Evolutionary conservation across 257 asterid genomes (phyloP), one percentile per base, ranked within the genome.

Genomic region (Linderniella brevidens): DNA sequence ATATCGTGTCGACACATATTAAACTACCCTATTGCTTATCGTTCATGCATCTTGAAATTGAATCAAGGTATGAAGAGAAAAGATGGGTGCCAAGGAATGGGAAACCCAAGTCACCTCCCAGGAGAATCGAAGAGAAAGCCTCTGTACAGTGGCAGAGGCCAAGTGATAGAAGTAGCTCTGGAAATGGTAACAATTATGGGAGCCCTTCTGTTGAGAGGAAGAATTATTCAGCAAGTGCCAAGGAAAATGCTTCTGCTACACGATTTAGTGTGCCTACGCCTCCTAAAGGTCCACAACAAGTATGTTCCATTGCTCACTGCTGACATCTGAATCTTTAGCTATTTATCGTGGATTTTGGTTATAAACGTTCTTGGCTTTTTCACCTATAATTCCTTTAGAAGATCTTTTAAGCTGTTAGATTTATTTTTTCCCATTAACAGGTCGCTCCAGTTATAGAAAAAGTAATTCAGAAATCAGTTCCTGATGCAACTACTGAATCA

Each of bases 31-130:
- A n/a, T 47, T 38, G 14, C 41, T 46, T 55, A 13, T 57, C 61
- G 46, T 50, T 37, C 56, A 46, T 54, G 18, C 29, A 17, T 55
- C 56, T 59, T 61, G 52, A 25, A 25, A 25, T 25, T 25, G 32
- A 41, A 50, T 46, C 5, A 63, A 90, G 99, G 72, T 90, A 90
- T 60, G 96, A 90, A 13, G 99, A 85, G 48, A 85, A 90, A 69
- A 81, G 99, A 68, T 90, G 99, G 99, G 64, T 67, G 38, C 49
- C 86, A 36, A 90, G 64, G 78, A 92, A 85, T 64, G 83, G 84
- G 52, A 75, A 71, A 49, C 69, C 80, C 59, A 69, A 46, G 53
- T 70, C 88, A 20, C 81, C 94, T 35, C 44, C 61, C 46, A 48
- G 70, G 66, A 65, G 71, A 54, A 69, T 60, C 19, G 96, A 81